Conservation (phyloP, 2,329 filamentous ascomycete species). For the Penicillium vulpinum region DNA sequence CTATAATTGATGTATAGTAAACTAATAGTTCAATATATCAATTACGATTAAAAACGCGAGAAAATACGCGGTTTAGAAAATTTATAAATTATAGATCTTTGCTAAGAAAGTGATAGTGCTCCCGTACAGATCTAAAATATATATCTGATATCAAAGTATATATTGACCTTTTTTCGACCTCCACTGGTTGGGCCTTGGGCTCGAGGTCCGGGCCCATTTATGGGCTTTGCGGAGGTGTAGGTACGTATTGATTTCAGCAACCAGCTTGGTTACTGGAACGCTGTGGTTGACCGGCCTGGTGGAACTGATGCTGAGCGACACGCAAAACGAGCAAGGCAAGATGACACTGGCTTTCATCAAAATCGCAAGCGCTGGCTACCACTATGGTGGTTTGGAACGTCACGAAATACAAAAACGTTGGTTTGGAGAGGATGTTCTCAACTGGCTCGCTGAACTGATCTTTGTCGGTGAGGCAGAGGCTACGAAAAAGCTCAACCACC, state of each 20-base stretch:
- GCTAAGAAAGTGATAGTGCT: too few relatives aligned
- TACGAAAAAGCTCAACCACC: constrained; percentile 10
- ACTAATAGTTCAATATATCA: too few relatives aligned
- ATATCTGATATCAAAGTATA: too few relatives aligned
- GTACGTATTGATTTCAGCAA: constrained; percentile 47
- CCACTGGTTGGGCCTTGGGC: too few relatives aligned
- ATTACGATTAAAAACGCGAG: too few relatives aligned
- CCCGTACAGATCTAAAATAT: too few relatives aligned
- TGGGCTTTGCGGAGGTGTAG: too few relatives aligned
- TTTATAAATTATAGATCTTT: too few relatives aligned
- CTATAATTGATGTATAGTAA: too few relatives aligned
- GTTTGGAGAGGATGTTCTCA: constrained; percentile 35
- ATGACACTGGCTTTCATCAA: constrained; percentile 28
- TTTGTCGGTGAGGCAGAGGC: not conserved
- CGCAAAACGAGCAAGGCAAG: constrained; percentile 25
- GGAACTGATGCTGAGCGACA: constrained; percentile 19
- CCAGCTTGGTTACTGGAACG: constrained; percentile 41
- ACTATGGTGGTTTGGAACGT: constrained; percentile 27
- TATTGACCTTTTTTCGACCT: too few relatives aligned
- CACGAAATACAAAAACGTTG: constrained; percentile 40
- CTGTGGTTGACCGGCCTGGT: constrained; percentile 22
- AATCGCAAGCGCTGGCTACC: constrained; percentile 40
- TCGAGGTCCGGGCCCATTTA: too few relatives aligned
- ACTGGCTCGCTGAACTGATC: constrained; percentile 28
- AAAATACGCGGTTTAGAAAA: too few relatives aligned